phyloP scores from a whole-genome alignment of 768 basidiomycete genomes.

The Rhizopogon salebrosus region DNA sequence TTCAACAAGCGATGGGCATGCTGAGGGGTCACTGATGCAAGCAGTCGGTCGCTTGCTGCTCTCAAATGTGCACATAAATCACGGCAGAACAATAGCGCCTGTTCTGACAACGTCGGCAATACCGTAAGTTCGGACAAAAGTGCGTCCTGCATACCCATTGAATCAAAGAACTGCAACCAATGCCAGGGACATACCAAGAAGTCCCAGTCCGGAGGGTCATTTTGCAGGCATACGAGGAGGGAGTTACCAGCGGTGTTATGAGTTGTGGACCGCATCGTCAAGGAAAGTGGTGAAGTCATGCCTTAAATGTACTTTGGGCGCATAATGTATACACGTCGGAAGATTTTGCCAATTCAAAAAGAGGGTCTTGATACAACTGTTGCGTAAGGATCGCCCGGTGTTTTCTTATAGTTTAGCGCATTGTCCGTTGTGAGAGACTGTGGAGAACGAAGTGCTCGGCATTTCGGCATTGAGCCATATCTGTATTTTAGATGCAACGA shows the following conservation, averaged over 20 bases:
- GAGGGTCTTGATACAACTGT: slow-evolving; percentile 16
- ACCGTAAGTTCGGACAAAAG: neutral
- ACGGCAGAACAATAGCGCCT: slow-evolving; percentile 23
- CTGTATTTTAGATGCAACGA: neutral
- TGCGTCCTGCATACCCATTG: neutral
- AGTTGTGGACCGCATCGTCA: neutral
- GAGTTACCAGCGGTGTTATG: neutral
- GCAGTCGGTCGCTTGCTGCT: slow-evolving; percentile 19
- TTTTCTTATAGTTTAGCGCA: slow-evolving; percentile 22
- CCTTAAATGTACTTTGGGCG: neutral
- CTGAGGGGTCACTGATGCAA: slow-evolving; percentile 17
- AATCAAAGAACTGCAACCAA: neutral
- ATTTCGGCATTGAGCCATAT: slow-evolving; percentile 20
- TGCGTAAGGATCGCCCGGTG: slow-evolving; percentile 27
- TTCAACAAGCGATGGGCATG: slow-evolving; percentile 41
- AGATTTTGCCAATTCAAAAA: slow-evolving; percentile 6
- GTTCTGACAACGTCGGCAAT: slow-evolving; percentile 19
- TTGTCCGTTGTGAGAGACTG: slow-evolving; percentile 27
- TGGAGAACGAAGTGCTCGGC: slow-evolving; percentile 28
- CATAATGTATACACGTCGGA: neutral
- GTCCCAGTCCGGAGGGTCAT: slow-evolving; percentile 26
- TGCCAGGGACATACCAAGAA: slow-evolving; percentile 20
- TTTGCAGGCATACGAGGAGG: slow-evolving; percentile 16
- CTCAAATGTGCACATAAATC: slow-evolving; percentile 29
- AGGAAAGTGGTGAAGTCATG: neutral